A percentile compares a stretch with the other conserved stretches of the same genome.
These are phyloP conservation scores for Galerina sulciceps DNA, from an alignment of 768 basidiomycete genomes.

Conservation along the genomic window DNA sequence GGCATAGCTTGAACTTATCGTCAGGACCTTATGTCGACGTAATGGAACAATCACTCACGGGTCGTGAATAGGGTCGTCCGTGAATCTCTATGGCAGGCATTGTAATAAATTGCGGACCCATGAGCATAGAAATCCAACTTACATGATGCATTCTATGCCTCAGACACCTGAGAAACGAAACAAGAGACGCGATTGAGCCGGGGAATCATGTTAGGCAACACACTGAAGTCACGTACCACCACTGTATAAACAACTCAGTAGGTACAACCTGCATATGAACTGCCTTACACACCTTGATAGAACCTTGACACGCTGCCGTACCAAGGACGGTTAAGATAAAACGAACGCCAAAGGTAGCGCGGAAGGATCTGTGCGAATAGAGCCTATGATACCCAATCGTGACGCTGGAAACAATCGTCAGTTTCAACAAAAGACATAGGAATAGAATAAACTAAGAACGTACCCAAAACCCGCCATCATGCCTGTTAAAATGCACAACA, in stretches of 20 bases:
- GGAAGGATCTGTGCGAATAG: slow-evolving; percentile 78
- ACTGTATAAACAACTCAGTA: slow-evolving; percentile 31
- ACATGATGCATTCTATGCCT: slow-evolving; percentile 80
- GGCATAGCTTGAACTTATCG: slow-evolving; percentile 54
- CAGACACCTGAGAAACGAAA: slow-evolving; percentile 52
- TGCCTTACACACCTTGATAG: slow-evolving; percentile 60
- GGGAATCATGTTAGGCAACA: not conserved
- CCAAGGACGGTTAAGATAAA: slow-evolving; percentile 67
- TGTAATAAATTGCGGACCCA: not conserved
- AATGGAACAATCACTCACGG: slow-evolving; percentile 46
- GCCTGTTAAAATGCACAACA: too few relatives aligned
- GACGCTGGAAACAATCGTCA: slow-evolving; percentile 44
- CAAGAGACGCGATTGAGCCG: not conserved
- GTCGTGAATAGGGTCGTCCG: slow-evolving; percentile 70
- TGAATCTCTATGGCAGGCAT: slow-evolving; percentile 53
- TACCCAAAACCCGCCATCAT: too few relatives aligned
- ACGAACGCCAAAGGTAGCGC: slow-evolving; percentile 58
- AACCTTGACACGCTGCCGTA: slow-evolving; percentile 77
- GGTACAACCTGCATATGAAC: not conserved
- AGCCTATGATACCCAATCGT: slow-evolving; percentile 80
- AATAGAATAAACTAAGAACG: too few relatives aligned
- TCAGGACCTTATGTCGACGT: not conserved
- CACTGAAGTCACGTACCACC: slow-evolving; percentile 44
- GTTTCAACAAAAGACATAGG: too few relatives aligned
- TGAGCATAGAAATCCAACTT: slow-evolving; percentile 22